Conservation (phyloP, 1,284 basidiomycete genomes). For the Malassezia globosa region DNA sequence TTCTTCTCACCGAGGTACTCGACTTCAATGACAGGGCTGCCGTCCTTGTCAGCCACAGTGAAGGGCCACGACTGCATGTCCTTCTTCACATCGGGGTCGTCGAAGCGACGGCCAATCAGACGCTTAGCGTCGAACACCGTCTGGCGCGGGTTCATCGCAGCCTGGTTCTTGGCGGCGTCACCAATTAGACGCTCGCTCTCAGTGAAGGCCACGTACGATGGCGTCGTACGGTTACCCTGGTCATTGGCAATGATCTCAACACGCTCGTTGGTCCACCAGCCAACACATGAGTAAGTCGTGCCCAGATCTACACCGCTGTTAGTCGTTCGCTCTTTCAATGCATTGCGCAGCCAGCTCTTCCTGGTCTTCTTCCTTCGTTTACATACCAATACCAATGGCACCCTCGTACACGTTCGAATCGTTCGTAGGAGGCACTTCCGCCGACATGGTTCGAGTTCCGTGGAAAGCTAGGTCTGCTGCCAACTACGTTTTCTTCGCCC, state of each 20-base stretch:
- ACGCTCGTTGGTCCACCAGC: constrained; percentile 43
- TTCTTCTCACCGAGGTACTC: constrained; percentile 56
- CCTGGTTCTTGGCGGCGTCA: constrained; percentile 58
- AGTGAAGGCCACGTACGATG: constrained; percentile 97
- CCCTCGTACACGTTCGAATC: constrained; percentile 82
- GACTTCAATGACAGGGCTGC: constrained; percentile 54
- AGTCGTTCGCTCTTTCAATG: background rate
- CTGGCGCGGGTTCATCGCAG: constrained; percentile 89
- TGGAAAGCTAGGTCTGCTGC: constrained; percentile 7
- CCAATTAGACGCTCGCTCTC: constrained; percentile 94
- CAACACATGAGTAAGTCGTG: constrained; percentile 73
- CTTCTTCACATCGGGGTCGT: constrained; percentile 58
- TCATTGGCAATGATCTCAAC: constrained; percentile 50
- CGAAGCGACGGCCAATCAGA: constrained; percentile 88
- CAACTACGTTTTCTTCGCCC: constrained; percentile 7
- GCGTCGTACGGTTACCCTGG: constrained; percentile 90
- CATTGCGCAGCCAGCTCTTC: too few relatives aligned
- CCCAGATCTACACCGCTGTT: constrained; percentile 51
- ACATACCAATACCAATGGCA: constrained; percentile 92
- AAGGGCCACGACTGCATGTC: constrained; percentile 65
- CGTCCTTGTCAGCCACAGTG: constrained; percentile 55
- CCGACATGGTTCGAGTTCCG: constrained; percentile 34
- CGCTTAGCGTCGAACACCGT: constrained; percentile 55
- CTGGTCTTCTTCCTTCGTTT: too few relatives aligned
- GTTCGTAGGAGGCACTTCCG: constrained; percentile 43